A percentile compares a stretch with the other conserved stretches of the same genome.
Evolutionary conservation across 2,329 filamentous ascomycete species (phyloP).

Genomic region (Ophiostoma australiae): DNA sequence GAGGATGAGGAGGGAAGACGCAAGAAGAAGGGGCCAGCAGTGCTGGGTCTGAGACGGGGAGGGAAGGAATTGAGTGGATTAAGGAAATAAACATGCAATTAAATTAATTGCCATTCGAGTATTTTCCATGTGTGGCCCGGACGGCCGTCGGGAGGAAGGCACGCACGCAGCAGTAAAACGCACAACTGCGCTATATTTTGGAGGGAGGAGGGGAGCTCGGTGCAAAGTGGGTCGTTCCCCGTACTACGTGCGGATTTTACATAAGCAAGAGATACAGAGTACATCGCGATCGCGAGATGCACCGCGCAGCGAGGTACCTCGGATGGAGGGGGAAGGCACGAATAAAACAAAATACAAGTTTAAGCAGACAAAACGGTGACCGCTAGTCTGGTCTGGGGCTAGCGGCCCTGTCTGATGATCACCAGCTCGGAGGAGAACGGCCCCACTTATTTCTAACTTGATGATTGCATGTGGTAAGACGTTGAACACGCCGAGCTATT

Average conservation of each 20-base stretch:
- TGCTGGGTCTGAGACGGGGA: constrained; percentile 16
- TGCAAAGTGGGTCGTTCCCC: constrained; percentile 5
- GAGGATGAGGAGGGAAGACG: constrained; percentile 15
- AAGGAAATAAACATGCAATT: constrained; percentile 12
- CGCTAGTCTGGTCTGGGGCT: constrained; percentile 18
- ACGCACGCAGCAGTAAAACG: constrained; percentile 4
- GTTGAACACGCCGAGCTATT: neutral
- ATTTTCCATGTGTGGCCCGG: constrained; percentile 9
- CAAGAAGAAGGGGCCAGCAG: constrained; percentile 21
- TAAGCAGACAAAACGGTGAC: neutral
- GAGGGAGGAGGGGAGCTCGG: constrained; percentile 6
- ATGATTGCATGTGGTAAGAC: neutral
- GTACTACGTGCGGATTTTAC: neutral
- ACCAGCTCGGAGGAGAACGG: constrained; percentile 26
- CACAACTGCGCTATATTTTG: constrained; percentile 19
- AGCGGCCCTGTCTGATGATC: constrained; percentile 18
- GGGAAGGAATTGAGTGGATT: neutral
- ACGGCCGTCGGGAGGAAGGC: constrained; percentile 9
- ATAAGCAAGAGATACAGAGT: neutral
- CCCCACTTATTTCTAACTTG: constrained; percentile 18
- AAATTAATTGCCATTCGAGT: neutral
- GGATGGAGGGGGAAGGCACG: neutral
- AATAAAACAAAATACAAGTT: neutral
- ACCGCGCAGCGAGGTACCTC: neutral
- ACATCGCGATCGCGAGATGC: constrained; percentile 6